These are phyloP conservation scores for Senna tora DNA, from an alignment of 306 rosid species.

Conservation along the genomic window DNA sequence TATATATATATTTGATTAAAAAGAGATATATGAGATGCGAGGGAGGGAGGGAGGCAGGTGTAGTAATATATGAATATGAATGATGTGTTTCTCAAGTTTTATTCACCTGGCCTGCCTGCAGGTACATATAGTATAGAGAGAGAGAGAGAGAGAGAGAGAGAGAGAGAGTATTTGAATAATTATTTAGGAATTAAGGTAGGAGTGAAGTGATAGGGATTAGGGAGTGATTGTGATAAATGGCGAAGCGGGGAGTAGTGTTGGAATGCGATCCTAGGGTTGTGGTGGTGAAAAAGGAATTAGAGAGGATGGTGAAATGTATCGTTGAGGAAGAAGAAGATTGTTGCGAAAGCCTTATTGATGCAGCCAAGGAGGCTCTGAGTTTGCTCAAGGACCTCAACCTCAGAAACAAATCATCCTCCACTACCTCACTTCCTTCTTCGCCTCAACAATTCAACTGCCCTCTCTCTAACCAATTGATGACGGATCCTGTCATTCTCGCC, in stretches of 20 bases:
- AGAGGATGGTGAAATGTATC: constrained; percentile 62
- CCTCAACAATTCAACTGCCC: constrained; percentile 87
- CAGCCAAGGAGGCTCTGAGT: constrained; percentile 59
- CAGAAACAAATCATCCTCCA: constrained; percentile 28
- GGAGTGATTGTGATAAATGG: too few relatives aligned
- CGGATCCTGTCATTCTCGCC: constrained; percentile 88
- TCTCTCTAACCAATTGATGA: constrained; percentile 83
- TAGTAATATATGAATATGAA: too few relatives aligned
- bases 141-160: too few relatives aligned
- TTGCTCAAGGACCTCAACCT: constrained; percentile 67
- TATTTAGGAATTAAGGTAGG: too few relatives aligned
- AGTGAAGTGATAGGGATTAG: too few relatives aligned
- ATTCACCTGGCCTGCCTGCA: too few relatives aligned
- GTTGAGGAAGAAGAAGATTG: constrained; percentile 68
- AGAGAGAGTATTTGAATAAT: too few relatives aligned
- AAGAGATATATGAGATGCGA: too few relatives aligned
- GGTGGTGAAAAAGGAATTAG: constrained; percentile 79
- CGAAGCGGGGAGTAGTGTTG: constrained; percentile 68
- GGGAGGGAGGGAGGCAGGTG: too few relatives aligned
- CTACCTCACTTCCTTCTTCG: not conserved
- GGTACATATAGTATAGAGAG: too few relatives aligned
- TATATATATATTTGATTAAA: too few relatives aligned
- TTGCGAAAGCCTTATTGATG: constrained; percentile 57
- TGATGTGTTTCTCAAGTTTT: too few relatives aligned
- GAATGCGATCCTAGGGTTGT: constrained; percentile 62